phyloP scores from a whole-genome alignment of 371 early-diverging fungal genomes.

The Cokeromyces recurvatus region DNA sequence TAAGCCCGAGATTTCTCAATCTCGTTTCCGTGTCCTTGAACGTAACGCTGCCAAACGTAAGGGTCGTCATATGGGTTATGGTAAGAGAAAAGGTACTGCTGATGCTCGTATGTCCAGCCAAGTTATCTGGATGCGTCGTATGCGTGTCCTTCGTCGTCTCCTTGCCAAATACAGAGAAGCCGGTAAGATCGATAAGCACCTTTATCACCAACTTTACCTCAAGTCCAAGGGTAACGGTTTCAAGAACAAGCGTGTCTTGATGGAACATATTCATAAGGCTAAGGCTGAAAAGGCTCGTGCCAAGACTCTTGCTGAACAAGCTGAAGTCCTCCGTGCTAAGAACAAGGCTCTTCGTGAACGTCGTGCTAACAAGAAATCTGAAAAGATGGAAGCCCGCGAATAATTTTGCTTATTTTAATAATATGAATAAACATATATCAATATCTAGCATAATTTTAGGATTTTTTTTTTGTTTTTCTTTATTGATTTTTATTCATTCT shows the following conservation, averaged over 20 bases:
- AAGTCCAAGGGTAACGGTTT: slow-evolving; percentile 99
- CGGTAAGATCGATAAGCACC: slow-evolving; percentile 98
- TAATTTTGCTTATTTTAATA: too few species aligned
- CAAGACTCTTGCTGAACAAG: slow-evolving; percentile 95
- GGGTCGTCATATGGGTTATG: slow-evolving; percentile 99
- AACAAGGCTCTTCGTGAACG: slow-evolving; percentile 96
- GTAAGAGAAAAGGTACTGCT: slow-evolving; percentile 98
- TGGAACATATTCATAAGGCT: slow-evolving; percentile 99
- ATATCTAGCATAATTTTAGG: too few species aligned
- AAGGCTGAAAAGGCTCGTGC: slow-evolving; percentile 98
- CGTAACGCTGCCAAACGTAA: slow-evolving; percentile 93
- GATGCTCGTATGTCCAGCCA: slow-evolving; percentile 98
- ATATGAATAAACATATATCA: too few species aligned
- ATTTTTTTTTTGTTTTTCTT: too few species aligned
- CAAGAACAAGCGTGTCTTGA: slow-evolving; percentile 99
- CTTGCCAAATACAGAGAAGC: slow-evolving; percentile 98
- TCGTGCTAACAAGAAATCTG: slow-evolving; percentile 89
- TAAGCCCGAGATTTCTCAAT: slow-evolving; percentile 92
- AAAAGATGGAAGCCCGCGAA: slow-evolving; percentile 18
- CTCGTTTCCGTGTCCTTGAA: slow-evolving; percentile 96
- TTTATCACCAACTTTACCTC: slow-evolving; percentile 97
- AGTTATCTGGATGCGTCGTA: slow-evolving; percentile 99
- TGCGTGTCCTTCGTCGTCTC: slow-evolving; percentile 97
- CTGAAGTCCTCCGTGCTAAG: slow-evolving; percentile 96
- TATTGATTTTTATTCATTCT: too few species aligned